Conservation (phyloP, 2,329 filamentous ascomycete species). For the Rutstroemia sp. region DNA sequence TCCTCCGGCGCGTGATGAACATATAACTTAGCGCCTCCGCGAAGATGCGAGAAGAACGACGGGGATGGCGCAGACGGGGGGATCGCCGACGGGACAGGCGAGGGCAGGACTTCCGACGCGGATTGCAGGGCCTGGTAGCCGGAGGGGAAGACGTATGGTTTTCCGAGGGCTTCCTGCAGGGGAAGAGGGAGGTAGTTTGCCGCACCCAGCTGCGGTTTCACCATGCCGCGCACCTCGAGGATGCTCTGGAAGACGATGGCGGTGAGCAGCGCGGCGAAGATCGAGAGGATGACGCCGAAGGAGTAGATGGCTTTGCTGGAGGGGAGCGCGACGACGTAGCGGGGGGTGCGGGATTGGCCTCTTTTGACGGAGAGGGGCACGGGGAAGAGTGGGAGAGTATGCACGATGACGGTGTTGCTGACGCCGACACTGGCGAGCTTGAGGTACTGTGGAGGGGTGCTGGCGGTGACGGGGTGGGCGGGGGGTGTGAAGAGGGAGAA, state of each 20-base stretch:
- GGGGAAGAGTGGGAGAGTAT: slow-evolving; percentile 29
- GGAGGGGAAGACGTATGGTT: slow-evolving; percentile 18
- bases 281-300: slow-evolving; percentile 16
- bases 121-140: slow-evolving; percentile 1
- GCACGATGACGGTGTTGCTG: slow-evolving; percentile 30
- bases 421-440: slow-evolving; percentile 30
- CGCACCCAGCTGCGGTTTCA: slow-evolving; percentile 19
- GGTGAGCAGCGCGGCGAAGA: slow-evolving; percentile 19
- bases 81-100: neutral
- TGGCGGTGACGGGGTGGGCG: slow-evolving; percentile 21
- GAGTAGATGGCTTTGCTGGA: slow-evolving; percentile 21
- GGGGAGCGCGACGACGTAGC: slow-evolving; percentile 28
- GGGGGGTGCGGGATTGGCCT: slow-evolving; percentile 24
- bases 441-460: slow-evolving; percentile 25
- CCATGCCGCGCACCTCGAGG: slow-evolving; percentile 26
- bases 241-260: slow-evolving; percentile 25
- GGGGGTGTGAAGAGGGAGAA: slow-evolving; percentile 40
- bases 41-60: slow-evolving; percentile 2
- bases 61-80: neutral
- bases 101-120: neutral
- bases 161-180: slow-evolving; percentile 22
- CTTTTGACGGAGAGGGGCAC: slow-evolving; percentile 25
- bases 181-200: slow-evolving; percentile 19
- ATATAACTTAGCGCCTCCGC: neutral
- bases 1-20: neutral